These are phyloP conservation scores for Cyclaneusma minus DNA, from an alignment of 2,329 filamentous ascomycete genomes.

Conservation along the genomic window DNA sequence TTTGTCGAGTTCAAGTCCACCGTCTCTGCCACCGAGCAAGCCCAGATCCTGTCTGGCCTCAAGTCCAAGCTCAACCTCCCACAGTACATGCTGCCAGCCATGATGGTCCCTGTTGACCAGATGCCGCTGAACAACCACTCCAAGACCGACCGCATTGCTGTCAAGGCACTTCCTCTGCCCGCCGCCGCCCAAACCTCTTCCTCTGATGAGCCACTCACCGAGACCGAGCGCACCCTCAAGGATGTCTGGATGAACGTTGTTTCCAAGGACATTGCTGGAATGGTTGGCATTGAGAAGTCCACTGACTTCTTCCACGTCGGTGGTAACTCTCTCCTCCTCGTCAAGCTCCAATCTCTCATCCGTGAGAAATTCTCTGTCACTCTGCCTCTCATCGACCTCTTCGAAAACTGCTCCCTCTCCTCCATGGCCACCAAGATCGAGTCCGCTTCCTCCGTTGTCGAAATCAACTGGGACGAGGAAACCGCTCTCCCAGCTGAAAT, in stretches of 20 bases:
- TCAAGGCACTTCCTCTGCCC: slow-evolving; percentile 4
- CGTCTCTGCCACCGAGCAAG: no score
- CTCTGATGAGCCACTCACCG: slow-evolving; percentile 1
- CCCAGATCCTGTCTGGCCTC: slow-evolving; percentile 8
- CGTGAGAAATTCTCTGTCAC: slow-evolving; percentile 9
- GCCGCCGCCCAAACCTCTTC: not conserved
- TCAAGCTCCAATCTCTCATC: slow-evolving; percentile 16
- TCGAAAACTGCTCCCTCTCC: slow-evolving; percentile 11
- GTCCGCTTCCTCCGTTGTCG: slow-evolving; percentile 1
- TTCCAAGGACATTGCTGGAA: not conserved
- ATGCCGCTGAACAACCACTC: slow-evolving; percentile 17
- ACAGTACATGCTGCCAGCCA: slow-evolving; percentile 20
- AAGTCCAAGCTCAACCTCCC: slow-evolving; percentile 16
- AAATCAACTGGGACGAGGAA: slow-evolving; percentile 8
- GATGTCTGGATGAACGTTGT: slow-evolving; percentile 6
- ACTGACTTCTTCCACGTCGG: slow-evolving; percentile 20
- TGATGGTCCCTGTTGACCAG: slow-evolving; percentile 12
- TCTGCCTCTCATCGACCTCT: slow-evolving; percentile 11
- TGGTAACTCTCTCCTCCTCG: slow-evolving; percentile 20
- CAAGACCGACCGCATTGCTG: slow-evolving; percentile 20
- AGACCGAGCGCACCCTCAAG: slow-evolving; percentile 2
- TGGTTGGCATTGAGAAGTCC: slow-evolving; percentile 1
- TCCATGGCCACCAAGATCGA: slow-evolving; percentile 8
- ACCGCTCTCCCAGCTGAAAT: slow-evolving; percentile 4
- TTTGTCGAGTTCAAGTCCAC: slow-evolving; percentile 22